A percentile compares a stretch with the other conserved stretches of the same genome.
Evolutionary conservation across 192 early-diverging fungal species (phyloP).

Genomic region (Linnemannia exigua): DNA sequence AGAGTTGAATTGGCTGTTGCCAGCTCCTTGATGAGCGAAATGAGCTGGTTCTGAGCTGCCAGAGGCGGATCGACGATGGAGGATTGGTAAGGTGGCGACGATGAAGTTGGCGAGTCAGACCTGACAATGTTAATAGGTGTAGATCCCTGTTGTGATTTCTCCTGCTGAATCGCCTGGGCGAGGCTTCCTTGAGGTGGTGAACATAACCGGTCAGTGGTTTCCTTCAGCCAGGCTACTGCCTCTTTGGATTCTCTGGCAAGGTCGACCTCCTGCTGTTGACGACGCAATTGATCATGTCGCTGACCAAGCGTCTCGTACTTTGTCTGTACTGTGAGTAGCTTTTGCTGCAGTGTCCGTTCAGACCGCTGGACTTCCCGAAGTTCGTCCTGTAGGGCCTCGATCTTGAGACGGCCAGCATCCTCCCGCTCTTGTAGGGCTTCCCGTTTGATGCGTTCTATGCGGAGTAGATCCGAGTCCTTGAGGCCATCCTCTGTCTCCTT

Average conservation of each 20-base stretch:
- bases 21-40: constrained; percentile 66
- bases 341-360: constrained; percentile 43
- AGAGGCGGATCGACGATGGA: constrained; percentile 37
- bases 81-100: constrained; percentile 37
- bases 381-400: constrained; percentile 48
- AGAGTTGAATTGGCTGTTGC: constrained; percentile 68
- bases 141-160: constrained; percentile 26
- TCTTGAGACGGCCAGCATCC: constrained; percentile 42
- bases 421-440: constrained; percentile 52
- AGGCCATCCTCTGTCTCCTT: constrained; percentile 38
- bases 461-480: constrained; percentile 49
- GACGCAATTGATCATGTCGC: constrained; percentile 36
- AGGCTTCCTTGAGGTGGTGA: constrained; percentile 53
- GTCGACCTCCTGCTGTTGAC: constrained; percentile 42
- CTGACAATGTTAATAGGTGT: constrained; percentile 28
- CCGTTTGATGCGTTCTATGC: constrained; percentile 50
- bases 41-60: constrained; percentile 61
- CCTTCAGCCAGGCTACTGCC: constrained; percentile 52
- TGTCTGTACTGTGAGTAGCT: constrained; percentile 37
- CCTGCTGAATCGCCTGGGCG: constrained; percentile 48
- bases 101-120: constrained; percentile 9
- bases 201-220: constrained; percentile 41
- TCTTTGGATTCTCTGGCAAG: constrained; percentile 51
- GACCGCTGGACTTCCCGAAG: constrained; percentile 43
- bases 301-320: constrained; percentile 46